Percentiles rank a stretch among this genome's conserved stretches.
Evolutionary conservation across 2,329 filamentous ascomycete genomes (phyloP).

Genomic region (Dactylellina sp.): DNA sequence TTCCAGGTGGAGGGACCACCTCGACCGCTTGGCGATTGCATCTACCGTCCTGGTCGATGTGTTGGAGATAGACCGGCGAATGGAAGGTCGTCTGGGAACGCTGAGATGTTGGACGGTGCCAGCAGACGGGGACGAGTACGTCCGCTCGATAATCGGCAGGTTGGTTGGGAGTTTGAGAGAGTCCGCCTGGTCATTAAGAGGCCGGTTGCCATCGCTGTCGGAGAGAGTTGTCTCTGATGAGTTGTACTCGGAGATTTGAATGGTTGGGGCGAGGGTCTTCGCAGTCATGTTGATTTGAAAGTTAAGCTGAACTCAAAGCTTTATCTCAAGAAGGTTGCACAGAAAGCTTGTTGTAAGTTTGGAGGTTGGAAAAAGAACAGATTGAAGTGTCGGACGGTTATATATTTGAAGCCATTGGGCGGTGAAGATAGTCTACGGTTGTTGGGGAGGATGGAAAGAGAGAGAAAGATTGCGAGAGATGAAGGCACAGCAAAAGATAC

Average conservation of each 20-base stretch:
- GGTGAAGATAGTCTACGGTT: background rate
- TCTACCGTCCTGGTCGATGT: slow-evolving; percentile 46
- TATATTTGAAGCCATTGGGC: slow-evolving; percentile 15
- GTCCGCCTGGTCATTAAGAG: slow-evolving; percentile 28
- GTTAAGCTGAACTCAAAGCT: slow-evolving; percentile 9
- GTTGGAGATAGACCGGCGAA: slow-evolving; percentile 51
- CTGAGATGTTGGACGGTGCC: slow-evolving; percentile 38
- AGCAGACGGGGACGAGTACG: slow-evolving; percentile 27
- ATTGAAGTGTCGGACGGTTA: slow-evolving; percentile 1
- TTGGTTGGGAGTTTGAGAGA: slow-evolving; percentile 21
- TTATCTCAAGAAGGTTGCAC: slow-evolving; percentile 3
- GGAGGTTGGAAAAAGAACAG: background rate
- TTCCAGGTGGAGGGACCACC: slow-evolving; percentile 73
- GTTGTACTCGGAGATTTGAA: slow-evolving; percentile 38
- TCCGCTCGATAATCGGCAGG: slow-evolving; percentile 19
- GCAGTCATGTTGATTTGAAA: slow-evolving; percentile 38
- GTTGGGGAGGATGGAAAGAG: slow-evolving; percentile 4
- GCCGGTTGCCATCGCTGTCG: slow-evolving; percentile 17
- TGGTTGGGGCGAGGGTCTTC: slow-evolving; percentile 26
- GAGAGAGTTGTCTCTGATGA: slow-evolving; percentile 44
- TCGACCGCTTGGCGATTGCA: slow-evolving; percentile 61
- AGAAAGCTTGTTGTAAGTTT: slow-evolving; percentile 1
- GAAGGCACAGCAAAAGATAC: slow-evolving; percentile 25
- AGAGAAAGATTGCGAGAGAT: slow-evolving; percentile 49
- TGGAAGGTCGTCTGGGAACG: slow-evolving; percentile 46